Base-by-base conservation (phyloP, 1,139 yeast genomes). In the Candida sojae region DNA sequence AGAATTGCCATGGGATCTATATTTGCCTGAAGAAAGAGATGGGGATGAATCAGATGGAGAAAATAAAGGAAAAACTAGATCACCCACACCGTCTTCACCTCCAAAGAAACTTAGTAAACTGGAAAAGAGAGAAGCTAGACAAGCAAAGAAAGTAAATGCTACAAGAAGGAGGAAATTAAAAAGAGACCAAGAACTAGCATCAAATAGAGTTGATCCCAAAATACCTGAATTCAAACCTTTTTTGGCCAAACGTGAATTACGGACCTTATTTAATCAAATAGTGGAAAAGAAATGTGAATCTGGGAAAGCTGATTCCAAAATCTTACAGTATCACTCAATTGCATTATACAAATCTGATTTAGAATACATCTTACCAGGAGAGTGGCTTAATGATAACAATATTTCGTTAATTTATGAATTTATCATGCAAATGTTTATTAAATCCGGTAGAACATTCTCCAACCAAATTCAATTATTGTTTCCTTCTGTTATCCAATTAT, bases 301-400 rank as follows among this genome's bases (percentile, higher is more conserved):
- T 30, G 21, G 26, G 35, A 42, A 56, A 48, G 46, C 45, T 3
- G 73, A 70, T 41, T 55, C 53, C 37, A 70, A 69, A 49, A 48
- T 71, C n/a, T 57, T 72, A 44, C 77, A 73, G 50, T 73, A 66
- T 52, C 70, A 68, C 39, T 71, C 77, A 29, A 63, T 74, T 36
- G 75, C 78, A 17, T 52, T 74, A 17, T 75, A 74, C 55, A 59
- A 62, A 39, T 66, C 73, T 0, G 80, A 75, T 53, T 50, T 71
- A 36, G 66, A 64, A 31, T 73, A 66, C 48, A 54, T 74, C 0
- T 50, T 71, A 28, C 78, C 79, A 0, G 87, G 80, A 30, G 86
- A 84, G 58, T 87, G 95, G 95, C 67, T 88, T 31, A 84, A 83
- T 57, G 95, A 87, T 58, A 85, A 84, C 57, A 82, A 84, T 53